These are phyloP conservation scores for Pestalotiopsis fici DNA, from an alignment of 2,329 filamentous ascomycete genomes.

Conservation along the genomic window DNA sequence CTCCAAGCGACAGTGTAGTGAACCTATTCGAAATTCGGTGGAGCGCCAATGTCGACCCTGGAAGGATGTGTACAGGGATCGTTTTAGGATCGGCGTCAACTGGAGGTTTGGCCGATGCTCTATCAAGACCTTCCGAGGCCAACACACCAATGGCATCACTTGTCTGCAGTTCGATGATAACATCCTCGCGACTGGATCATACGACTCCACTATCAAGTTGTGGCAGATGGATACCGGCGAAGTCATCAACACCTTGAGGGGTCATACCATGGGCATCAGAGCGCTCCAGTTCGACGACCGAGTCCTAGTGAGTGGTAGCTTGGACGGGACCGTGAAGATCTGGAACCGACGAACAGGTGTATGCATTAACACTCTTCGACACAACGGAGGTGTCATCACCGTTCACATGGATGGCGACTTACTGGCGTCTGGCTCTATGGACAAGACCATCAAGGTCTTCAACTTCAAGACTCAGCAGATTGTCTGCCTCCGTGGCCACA, in stretches of 20 bases:
- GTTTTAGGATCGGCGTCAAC: constrained; percentile 93
- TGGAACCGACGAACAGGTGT: constrained; percentile 97
- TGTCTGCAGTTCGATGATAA: constrained; percentile 76
- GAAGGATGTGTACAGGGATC: constrained; percentile 97
- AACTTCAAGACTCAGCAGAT: constrained; percentile 84
- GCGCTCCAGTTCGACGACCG: constrained; percentile 91
- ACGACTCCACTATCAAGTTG: constrained; percentile 92
- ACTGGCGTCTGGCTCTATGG: constrained; percentile 85
- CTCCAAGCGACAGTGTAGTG: constrained; percentile 36
- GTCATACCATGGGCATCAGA: constrained; percentile 81
- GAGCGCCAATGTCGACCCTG: constrained; percentile 69
- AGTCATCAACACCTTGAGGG: constrained; percentile 79
- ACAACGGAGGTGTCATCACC: constrained; percentile 80
- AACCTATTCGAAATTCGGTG: constrained; percentile 9
- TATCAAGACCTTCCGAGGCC: constrained; percentile 79
- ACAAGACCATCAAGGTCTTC: constrained; percentile 89
- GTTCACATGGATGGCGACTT: constrained; percentile 85
- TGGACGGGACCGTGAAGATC: constrained; percentile 85
- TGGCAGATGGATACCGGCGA: constrained; percentile 92
- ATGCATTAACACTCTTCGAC: constrained; percentile 78
- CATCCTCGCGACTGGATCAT: constrained; percentile 90
- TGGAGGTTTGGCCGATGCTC: constrained; percentile 95
- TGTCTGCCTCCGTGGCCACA: constrained; percentile 79
- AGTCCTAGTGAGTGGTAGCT: constrained; percentile 86
- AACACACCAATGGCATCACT: constrained; percentile 80